phyloP scores from a whole-genome alignment of 2,329 filamentous ascomycete genomes.

The Septoria petroselini region DNA sequence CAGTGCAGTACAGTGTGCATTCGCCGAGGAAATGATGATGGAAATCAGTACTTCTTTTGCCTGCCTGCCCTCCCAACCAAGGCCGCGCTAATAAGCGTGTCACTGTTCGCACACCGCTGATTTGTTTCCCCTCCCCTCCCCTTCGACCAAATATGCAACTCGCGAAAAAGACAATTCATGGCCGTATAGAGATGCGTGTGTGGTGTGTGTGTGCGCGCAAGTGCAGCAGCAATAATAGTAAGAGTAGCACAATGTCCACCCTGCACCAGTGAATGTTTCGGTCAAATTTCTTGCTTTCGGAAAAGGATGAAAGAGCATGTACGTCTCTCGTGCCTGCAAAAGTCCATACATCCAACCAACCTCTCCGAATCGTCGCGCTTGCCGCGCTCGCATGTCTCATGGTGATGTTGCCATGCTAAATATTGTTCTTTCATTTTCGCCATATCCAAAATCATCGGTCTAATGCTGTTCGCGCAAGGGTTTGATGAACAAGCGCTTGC shows the following conservation, averaged over 20 bases:
- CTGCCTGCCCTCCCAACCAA: too few relatives aligned
- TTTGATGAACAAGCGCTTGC: too few relatives aligned
- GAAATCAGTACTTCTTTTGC: too few relatives aligned
- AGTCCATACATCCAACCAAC: slow-evolving; percentile 14
- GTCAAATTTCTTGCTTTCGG: neutral
- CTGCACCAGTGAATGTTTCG: neutral
- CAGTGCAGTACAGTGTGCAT: too few relatives aligned
- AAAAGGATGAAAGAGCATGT: slow-evolving; percentile 9
- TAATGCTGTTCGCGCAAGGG: slow-evolving; percentile 1
- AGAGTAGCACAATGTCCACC: neutral
- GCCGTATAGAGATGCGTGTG: too few relatives aligned
- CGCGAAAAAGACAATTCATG: too few relatives aligned
- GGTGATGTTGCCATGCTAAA: neutral
- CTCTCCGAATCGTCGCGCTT: too few relatives aligned
- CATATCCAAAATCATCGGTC: slow-evolving; percentile 2
- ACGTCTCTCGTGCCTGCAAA: slow-evolving; percentile 12
- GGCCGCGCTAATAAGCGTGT: too few relatives aligned
- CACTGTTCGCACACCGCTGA: too few relatives aligned
- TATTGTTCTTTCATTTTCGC: slow-evolving; percentile 3
- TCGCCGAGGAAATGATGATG: too few relatives aligned
- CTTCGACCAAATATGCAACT: too few relatives aligned
- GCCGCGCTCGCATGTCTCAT: neutral
- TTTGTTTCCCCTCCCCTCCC: too few relatives aligned
- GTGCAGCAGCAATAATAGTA: neutral
- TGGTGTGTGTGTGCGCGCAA: neutral